Evolutionary conservation across 257 asterid genomes (phyloP).

Genomic region (Ophiorrhiza pumila): DNA sequence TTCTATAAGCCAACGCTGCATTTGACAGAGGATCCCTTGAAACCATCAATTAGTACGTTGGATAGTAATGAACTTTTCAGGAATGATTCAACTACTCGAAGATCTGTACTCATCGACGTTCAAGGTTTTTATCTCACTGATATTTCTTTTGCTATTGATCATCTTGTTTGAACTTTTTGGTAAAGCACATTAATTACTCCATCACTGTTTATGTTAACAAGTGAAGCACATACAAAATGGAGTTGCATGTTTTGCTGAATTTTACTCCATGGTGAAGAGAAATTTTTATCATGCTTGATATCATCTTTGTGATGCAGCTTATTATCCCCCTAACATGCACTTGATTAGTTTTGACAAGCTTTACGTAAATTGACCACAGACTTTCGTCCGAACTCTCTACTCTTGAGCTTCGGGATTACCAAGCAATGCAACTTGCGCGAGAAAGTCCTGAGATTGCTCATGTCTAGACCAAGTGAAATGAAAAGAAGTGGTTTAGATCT

Average conservation of each 20-base stretch:
- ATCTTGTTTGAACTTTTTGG: neutral
- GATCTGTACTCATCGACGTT: slow-evolving; percentile 36
- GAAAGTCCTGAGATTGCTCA: slow-evolving; percentile 52
- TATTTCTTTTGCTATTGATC: neutral
- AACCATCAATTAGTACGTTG: slow-evolving; percentile 33
- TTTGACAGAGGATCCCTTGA: slow-evolving; percentile 42
- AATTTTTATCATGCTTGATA: neutral
- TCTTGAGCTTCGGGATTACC: slow-evolving; percentile 54
- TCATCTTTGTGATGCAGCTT: neutral
- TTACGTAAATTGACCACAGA: slow-evolving; percentile 38
- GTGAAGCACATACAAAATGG: neutral
- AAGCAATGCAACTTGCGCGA: slow-evolving; percentile 57
- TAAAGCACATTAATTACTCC: too few species aligned
- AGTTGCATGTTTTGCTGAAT: neutral
- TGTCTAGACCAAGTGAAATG: slow-evolving; percentile 50
- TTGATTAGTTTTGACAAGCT: slow-evolving; percentile 7
- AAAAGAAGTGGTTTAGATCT: slow-evolving; percentile 39
- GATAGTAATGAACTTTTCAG: slow-evolving; percentile 30
- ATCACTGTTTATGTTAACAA: too few species aligned
- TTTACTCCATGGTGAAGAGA: neutral
- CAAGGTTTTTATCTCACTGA: slow-evolving; percentile 46
- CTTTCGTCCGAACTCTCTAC: slow-evolving; percentile 33
- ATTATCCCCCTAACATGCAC: neutral
- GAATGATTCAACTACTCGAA: slow-evolving; percentile 29
- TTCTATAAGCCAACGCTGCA: slow-evolving; percentile 31